Evolutionary conservation across 108 stramenopile species (phyloP), one percentile per base, ranked within the genome.

Genomic region (Parietichytrium sp.): DNA sequence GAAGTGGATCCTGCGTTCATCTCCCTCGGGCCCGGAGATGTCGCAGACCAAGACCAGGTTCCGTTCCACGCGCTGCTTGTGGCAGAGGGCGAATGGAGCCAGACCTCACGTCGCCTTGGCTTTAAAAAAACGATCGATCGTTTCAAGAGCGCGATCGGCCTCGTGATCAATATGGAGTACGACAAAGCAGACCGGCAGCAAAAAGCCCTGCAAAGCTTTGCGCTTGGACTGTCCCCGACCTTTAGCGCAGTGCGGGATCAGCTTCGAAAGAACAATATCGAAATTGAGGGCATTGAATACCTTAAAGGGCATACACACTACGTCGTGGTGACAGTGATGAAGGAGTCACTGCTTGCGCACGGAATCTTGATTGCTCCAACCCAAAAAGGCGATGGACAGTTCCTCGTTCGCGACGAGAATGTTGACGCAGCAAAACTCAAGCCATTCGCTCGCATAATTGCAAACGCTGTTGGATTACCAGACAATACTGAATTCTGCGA

Each of bases 31-130:
- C 18, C 52, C 6, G n/a, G 27, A 7, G 12, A 12, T 6, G 15
- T 7, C 18, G n/a, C n/a, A n/a, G 52, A 53, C 6, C 25, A 7
- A 15, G 52, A 53, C 8, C 18, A 27, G 8, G 12, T 20, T 29
- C n/a, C n/a, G n/a, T 53, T 53, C 29, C 27, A 53, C 52, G 12
- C 52, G n/a, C 52, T 53, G 27, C 8, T 53, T 53, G 52, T 53
- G 52, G 52, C 52, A 53, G 52, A 53, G 15, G 52, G 52, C 20
- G 52, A 53, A 53, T 53, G 52, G 52, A 53, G 52, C 52, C 52
- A 53, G 52, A n/a, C 52, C 2, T 20, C 29, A 8, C 52, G 52
- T 7, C 12, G n/a, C 18, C 15, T 53, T 7, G 52, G 52, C 52
- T 53, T 53, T 53, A 23, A 53, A 7, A 53, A 53, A 29, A n/a